A percentile compares a stretch with the other conserved stretches of the same genome.
Evolutionary conservation across 257 asterid genomes (phyloP).

Genomic region (Solanum bulbocastanum): DNA sequence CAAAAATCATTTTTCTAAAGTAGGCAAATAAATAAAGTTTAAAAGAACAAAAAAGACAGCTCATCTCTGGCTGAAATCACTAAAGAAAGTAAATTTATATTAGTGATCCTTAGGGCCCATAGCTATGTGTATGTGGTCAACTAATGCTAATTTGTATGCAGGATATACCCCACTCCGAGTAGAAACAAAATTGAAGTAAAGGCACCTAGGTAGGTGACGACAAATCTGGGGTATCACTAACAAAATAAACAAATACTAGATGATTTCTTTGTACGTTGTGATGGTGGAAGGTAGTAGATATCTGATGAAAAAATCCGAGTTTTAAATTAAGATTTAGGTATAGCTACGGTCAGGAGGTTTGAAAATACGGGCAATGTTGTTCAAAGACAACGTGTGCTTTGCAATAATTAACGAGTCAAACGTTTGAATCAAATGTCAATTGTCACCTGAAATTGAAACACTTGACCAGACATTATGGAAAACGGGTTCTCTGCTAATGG

Average conservation of each 20-base stretch:
- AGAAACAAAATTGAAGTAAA: not conserved
- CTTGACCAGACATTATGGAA: not conserved
- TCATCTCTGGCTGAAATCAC: not conserved
- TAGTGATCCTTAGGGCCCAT: not conserved
- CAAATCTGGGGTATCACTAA: not conserved
- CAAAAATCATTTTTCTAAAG: not conserved
- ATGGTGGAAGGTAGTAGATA: not conserved
- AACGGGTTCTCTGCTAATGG: not conserved
- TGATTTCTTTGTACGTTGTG: not conserved
- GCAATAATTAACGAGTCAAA: not conserved
- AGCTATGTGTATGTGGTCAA: not conserved
- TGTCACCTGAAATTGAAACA: not conserved
- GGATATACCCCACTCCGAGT: not conserved
- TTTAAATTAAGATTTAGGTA: not conserved
- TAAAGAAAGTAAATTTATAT: not conserved
- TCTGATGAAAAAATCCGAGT: not conserved
- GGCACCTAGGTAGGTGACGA: not conserved
- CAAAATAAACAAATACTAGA: not conserved
- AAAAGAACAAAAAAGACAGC: not conserved
- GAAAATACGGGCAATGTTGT: not conserved
- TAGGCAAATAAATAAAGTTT: not conserved
- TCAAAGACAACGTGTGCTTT: not conserved
- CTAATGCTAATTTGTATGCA: not conserved
- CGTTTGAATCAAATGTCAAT: not conserved
- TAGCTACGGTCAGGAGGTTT: not conserved